These are phyloP conservation scores for Myrica gale DNA, from an alignment of 306 rosid genomes.

Conservation along the genomic window DNA sequence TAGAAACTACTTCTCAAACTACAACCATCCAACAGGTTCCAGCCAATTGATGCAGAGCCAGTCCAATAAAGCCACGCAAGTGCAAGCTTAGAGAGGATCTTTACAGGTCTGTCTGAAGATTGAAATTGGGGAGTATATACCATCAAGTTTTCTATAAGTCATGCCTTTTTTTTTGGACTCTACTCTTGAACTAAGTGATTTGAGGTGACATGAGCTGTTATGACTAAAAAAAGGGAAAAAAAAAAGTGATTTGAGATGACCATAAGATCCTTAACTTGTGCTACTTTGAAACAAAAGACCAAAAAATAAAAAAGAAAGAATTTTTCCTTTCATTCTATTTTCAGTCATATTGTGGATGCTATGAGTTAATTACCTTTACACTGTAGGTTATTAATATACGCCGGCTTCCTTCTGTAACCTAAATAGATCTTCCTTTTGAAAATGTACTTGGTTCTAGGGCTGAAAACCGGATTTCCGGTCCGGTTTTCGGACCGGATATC, in stretches of 20 bases:
- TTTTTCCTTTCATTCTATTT: too few relatives aligned
- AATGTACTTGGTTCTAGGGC: too few relatives aligned
- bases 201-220: conserved; percentile 41
- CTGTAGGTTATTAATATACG: too few relatives aligned
- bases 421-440: neutral
- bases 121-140: neutral
- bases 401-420: neutral
- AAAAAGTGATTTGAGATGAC: conserved; percentile 12
- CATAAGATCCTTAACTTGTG: conserved; percentile 18
- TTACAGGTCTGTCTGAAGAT: neutral
- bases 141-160: neutral
- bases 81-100: neutral
- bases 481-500: too few relatives aligned
- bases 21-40: neutral
- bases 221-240: too few relatives aligned
- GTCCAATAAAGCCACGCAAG: neutral
- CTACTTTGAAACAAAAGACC: neutral
- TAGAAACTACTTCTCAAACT: neutral
- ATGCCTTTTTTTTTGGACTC: neutral
- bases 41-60: neutral
- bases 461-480: too few relatives aligned
- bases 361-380: neutral
- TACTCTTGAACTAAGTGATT: conserved; percentile 72
- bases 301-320: too few relatives aligned
- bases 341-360: conserved; percentile 4